Percentiles rank a stretch among this genome's conserved stretches.
phyloP scores from a whole-genome alignment of 2,329 filamentous ascomycete species.

The Diaporthe batatas region DNA sequence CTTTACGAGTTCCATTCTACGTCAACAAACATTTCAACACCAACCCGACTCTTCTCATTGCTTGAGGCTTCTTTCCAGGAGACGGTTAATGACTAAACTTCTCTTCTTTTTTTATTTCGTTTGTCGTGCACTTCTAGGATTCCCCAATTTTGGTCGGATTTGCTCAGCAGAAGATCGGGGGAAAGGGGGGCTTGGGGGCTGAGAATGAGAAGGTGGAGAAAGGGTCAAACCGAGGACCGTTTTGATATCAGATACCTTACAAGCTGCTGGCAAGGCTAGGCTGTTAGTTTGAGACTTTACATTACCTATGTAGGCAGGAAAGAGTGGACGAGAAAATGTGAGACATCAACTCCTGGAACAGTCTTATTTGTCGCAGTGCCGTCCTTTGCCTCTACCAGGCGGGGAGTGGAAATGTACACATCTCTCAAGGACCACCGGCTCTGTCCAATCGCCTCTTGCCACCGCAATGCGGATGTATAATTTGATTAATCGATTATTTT shows the following conservation, averaged over 20 bases:
- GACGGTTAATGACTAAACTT: conserved; percentile 35
- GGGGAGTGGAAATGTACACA: background rate
- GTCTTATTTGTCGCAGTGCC: background rate
- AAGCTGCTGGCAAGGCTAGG: conserved; percentile 39
- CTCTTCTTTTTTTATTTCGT: conserved; percentile 20
- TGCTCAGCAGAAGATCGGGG: conserved; percentile 20
- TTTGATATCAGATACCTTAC: conserved; percentile 37
- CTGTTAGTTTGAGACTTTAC: conserved; percentile 32
- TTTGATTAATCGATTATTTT: background rate
- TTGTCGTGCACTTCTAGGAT: conserved; percentile 41
- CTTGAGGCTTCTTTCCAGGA: conserved; percentile 37
- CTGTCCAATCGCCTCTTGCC: background rate
- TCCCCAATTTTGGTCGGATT: conserved; percentile 37
- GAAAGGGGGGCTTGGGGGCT: background rate
- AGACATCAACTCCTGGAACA: conserved; percentile 29
- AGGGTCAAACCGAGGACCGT: conserved; percentile 2
- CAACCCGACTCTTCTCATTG: conserved; percentile 28
- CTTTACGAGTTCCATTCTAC: conserved; percentile 37
- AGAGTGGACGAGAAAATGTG: conserved; percentile 23
- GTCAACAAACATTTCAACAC: conserved; percentile 20
- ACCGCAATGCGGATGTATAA: background rate
- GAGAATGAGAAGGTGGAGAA: background rate
- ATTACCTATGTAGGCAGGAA: conserved; percentile 19
- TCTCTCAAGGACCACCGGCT: background rate
- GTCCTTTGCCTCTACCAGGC: background rate